Evolutionary conservation across 305 asterid species (phyloP), one percentile per base, ranked within the genome.

Genomic region (Caryopteris hybrid): DNA sequence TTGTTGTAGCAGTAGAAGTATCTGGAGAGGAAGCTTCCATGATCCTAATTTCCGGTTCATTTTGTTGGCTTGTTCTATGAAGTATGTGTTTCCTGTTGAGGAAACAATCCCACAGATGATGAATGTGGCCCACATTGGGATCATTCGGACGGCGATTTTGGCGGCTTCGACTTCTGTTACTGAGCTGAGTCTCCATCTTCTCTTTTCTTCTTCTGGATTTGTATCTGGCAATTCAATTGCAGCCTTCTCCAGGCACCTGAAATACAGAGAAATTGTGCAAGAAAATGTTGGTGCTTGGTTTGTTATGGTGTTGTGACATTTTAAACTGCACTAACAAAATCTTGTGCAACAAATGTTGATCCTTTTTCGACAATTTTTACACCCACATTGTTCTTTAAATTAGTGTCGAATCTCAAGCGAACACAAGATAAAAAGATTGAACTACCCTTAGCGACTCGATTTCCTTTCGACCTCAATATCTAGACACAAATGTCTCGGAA

Each of bases 51-150:
- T 78, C 6, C 72, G 77, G 67, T 73, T 73, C 85, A 84, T 55
- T 59, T 48, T 53, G 18, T 66, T 81, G 0, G 85, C 86, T 73
- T 84, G 89, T 66, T 84, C 89, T 6, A 81, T 56, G 13, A 84
- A 84, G 78, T 81, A 84, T 4, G 89, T 84, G 75, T 74, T 81
- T 21, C 85, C 84, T 4, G 74, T 42, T 3, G 87, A 84, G 66
- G 77, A 75, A 1, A 84, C 71, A 0, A 81, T 69, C 6, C 89
- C 89, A n/a, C 79, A 69, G 0, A 79, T 38, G 33, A 84, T 38
- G 72, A 84, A 79, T 47, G 86, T 76, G 13, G 66, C 14, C 79
- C 85, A 79, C 74, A 84, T 81, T 12, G 81, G 88, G 8, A 83
- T 1, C 84, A 82, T 80, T 3, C 77, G 66, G 5, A 79, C 69